phyloP scores from a whole-genome alignment of 2,329 filamentous ascomycete species.

The Leptosphaerulina australis region DNA sequence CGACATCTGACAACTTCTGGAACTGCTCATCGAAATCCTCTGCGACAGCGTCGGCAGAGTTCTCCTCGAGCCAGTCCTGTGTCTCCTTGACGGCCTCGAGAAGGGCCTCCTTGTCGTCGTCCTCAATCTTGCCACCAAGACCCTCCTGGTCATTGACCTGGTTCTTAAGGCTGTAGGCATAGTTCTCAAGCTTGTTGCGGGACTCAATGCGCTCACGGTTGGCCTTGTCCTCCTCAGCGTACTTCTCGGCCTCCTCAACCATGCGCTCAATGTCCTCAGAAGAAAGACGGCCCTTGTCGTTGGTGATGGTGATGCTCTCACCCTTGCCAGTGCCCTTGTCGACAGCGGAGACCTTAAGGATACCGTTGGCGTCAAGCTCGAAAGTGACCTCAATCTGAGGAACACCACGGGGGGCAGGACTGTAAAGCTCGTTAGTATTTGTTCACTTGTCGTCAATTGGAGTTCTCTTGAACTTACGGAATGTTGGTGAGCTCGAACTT shows the following conservation, averaged over 20 bases:
- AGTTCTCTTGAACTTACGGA: slow-evolving; percentile 55
- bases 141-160: slow-evolving; percentile 96
- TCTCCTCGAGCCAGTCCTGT: slow-evolving; percentile 96
- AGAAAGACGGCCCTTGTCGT: slow-evolving; percentile 97
- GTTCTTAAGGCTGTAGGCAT: slow-evolving; percentile 98
- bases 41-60: slow-evolving; percentile 79
- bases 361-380: slow-evolving; percentile 97
- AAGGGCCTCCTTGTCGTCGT: slow-evolving; percentile 97
- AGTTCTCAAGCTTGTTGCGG: slow-evolving; percentile 97
- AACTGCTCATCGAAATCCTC: slow-evolving; percentile 99
- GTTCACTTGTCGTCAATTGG: neutral
- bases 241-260: slow-evolving; percentile 98
- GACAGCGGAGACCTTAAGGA: slow-evolving; percentile 91
- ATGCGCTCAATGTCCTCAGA: slow-evolving; percentile 99
- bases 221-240: slow-evolving; percentile 98
- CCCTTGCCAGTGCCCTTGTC: slow-evolving; percentile 99
- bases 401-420: slow-evolving; percentile 88
- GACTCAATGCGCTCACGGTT: slow-evolving; percentile 96
- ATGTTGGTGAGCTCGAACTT: slow-evolving; percentile 99
- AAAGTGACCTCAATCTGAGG: slow-evolving; percentile 99
- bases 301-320: slow-evolving; percentile 98
- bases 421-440: slow-evolving; percentile 26
- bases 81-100: slow-evolving; percentile 96
- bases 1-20: slow-evolving; percentile 96
- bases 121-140: slow-evolving; percentile 96